Evolutionary conservation across 768 basidiomycete genomes (phyloP).

Genomic region (Pisolithus sp.): DNA sequence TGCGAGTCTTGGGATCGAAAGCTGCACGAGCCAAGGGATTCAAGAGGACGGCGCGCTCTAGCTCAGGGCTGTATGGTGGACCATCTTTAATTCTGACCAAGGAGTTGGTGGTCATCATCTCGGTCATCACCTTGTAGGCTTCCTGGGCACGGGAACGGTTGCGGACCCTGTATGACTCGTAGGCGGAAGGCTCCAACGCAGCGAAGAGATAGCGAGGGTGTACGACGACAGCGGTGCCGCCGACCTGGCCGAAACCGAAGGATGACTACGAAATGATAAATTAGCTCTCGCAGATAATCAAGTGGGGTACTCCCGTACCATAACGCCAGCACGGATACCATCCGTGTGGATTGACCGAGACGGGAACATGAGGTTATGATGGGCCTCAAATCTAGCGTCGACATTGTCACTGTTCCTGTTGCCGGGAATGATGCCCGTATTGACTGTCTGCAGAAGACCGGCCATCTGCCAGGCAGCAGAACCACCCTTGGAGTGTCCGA

Average conservation of each 20-base stretch:
- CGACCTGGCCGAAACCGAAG: conserved; percentile 98
- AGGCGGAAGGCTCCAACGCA: conserved; percentile 68
- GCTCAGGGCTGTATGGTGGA: conserved; percentile 80
- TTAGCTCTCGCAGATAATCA: background rate
- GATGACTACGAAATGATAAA: conserved; percentile 53
- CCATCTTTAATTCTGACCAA: conserved; percentile 93
- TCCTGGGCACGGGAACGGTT: conserved; percentile 61
- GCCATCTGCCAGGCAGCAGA: conserved; percentile 98
- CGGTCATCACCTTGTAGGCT: conserved; percentile 88
- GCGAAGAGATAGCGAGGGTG: conserved; percentile 91
- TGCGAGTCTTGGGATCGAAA: conserved; percentile 77
- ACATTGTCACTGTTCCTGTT: conserved; percentile 97
- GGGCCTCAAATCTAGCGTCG: conserved; percentile 86
- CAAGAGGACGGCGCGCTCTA: conserved; percentile 81
- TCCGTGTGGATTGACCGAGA: conserved; percentile 95
- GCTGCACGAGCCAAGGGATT: conserved; percentile 89
- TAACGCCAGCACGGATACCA: conserved; percentile 79
- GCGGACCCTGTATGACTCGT: conserved; percentile 68
- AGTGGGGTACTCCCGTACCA: conserved; percentile 46
- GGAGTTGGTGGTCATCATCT: conserved; percentile 91
- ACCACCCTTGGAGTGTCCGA: conserved; percentile 97
- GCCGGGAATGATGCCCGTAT: conserved; percentile 83
- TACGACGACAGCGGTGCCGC: conserved; percentile 81
- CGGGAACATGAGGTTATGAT: conserved; percentile 92
- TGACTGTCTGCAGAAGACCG: conserved; percentile 82